Conservation (phyloP, 257 asterid species). For the Buddleja alternifolia region DNA sequence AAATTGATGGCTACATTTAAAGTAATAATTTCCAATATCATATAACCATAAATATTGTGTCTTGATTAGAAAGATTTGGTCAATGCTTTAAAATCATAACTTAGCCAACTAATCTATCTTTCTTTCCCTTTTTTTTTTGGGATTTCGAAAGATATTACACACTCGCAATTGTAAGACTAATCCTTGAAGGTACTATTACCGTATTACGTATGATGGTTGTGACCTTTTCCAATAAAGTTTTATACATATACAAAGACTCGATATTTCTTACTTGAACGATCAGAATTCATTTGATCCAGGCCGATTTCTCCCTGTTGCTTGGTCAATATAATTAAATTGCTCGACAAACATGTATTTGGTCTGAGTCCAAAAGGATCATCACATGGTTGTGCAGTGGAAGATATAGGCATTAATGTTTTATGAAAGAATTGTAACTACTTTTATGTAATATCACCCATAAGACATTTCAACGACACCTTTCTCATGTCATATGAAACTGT, state of each 20-base stretch:
- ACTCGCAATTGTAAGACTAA: too few species aligned
- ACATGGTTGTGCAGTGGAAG: constrained; percentile 40
- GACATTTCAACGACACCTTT: constrained; percentile 4
- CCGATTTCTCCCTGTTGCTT: too few species aligned
- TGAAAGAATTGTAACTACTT: constrained; percentile 26
- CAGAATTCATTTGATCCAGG: too few species aligned
- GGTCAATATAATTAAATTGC: neutral
- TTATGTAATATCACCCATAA: neutral
- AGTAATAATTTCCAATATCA: neutral
- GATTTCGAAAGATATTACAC: too few species aligned
- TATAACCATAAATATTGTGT: neutral
- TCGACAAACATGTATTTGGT: neutral
- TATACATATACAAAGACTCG: too few species aligned
- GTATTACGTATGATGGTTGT: too few species aligned
- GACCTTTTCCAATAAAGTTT: too few species aligned
- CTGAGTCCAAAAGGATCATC: constrained; percentile 11
- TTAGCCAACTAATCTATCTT: neutral
- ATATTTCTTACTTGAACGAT: too few species aligned
- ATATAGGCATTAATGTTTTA: constrained; percentile 29
- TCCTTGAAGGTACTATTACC: too few species aligned
- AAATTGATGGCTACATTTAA: neutral
- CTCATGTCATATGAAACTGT: neutral
- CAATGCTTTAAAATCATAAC: constrained; percentile 1
- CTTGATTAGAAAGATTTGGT: constrained; percentile 19
- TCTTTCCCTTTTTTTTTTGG: too few species aligned